Evolutionary conservation across 2,329 filamentous ascomycete genomes (phyloP), one percentile per base, ranked within the genome.

Genomic region (Colletotrichum horii): DNA sequence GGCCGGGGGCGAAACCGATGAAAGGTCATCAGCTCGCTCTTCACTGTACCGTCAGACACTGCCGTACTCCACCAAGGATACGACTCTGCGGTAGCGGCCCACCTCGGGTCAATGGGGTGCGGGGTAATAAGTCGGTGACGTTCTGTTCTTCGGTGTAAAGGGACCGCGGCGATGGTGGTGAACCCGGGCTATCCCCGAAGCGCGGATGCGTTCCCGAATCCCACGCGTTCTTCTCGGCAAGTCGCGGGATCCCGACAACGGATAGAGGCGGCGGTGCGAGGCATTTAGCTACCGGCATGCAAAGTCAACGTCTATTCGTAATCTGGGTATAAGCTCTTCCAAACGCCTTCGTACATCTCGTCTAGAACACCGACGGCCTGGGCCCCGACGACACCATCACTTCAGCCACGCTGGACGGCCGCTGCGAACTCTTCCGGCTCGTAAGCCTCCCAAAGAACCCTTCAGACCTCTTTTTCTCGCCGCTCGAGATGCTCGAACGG

Each of bases 371-470:
- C 55, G 74, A 68, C 14, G 74, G 48, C 34, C 74, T 43, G 7
- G 73, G 43, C 11, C 74, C 76, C 3, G 70, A 65, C 4, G 70
- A 65, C 14, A 74, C 74, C 26, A 64, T 48, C 32, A 61, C 24
- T 14, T 82, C 83, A 6, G 82, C 80, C 36, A 84, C 77, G 64
- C 84, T 86, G 22, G 79, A 74, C 58, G 83, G 81, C 69, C 84
- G 78, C 78, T 67, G 75, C 76, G 77, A 79, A 43, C 77, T 77
- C 76, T 80, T 82, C 36, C 83, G 83, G 38, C 79, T 81, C 9
- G 82, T 82, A 76, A 87, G 82, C 52, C 81, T 82, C 32, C 83
- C 79, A 19, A 87, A 71, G 55, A 86, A 79, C 7, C 83, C 82
- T 12, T 78, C 79, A 6, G 81, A 80, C 69, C 80, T 83, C 76